Evolutionary conservation across 2,329 filamentous ascomycete genomes (phyloP), one percentile per base, ranked within the genome.

Genomic region (Mariannaea sp.): DNA sequence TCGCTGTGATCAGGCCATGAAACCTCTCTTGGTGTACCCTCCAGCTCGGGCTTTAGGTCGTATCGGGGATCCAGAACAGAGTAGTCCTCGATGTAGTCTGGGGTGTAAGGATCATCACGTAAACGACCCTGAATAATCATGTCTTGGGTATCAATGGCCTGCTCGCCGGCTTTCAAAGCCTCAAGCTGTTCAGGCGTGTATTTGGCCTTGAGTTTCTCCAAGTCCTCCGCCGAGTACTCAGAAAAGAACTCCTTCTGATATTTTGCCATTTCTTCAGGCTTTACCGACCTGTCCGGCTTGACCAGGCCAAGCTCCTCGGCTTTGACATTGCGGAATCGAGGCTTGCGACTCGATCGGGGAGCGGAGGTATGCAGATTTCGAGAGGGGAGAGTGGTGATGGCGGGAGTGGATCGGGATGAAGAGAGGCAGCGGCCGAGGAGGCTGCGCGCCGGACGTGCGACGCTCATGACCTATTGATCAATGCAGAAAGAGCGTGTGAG

Each of bases 21-120:
- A 38, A 68, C 67, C 56, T 85, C 79, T 44, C 78, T 75, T 49
- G 83, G 65, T 78, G 80, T 65, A 70, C 74, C 68, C 73, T 71
- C 40, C 71, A 66, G 74, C 53, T 74, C 78, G 62, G 74, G 81
- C 70, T 77, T 84, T 69, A 87, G 82, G 75, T 97, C 93, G 56
- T 94, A 82, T 43, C 90, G 79, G 47, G 91, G 90, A 67, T 90
- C 84, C 58, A 93, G 81, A 52, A 82, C 81, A 55, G 88, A 84
- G 67, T 96, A 88, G 71, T 96, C 90, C 70, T 97, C 92, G 49
- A 93, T 75, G 71, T 96, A 94, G 56, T 83, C 78, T 43, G 92
- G 76, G 47, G 79, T 78, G 78, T 90, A 89, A 7, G 85, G 81
- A 69, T 96, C 92, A 49, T 77, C 80, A 56, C 91, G 86, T 63